Evolutionary conservation across 768 basidiomycete species (phyloP), one percentile per base, ranked within the genome.

Genomic region (Boletus sensibilis): DNA sequence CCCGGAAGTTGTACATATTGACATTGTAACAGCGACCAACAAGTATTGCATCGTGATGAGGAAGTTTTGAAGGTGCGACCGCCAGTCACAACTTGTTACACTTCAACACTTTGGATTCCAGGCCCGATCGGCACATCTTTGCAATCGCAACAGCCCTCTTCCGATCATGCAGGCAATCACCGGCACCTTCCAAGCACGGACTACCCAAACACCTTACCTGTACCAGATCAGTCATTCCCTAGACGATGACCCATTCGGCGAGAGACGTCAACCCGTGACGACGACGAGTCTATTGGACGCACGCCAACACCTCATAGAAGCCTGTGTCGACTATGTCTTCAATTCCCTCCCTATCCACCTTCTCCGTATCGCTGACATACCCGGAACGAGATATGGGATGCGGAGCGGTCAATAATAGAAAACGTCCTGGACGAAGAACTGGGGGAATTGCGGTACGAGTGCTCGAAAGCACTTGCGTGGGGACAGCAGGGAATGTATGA

Each of bases 221-320:
- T 40, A 51, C 18, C 58, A 57, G 34, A 42, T 58, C 50, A 58
- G 55, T 20, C 40, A 59, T 23, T 40, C 44, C 9, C 34, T 34
- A 27, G 50, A 52, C 18, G 58, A 59, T 33, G 55, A 59, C n/a
- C 58, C 56, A 11, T 59, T 59, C 34, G 34, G 44, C 39, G 49
- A 18, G 12, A 44, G 31, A 41, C 56, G 45, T 2, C 56, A 27
- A 18, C 46, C 45, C 6, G 5, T 52, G 13, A 35, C 4, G 37
- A 53, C 57, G 16, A 23, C 47, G 7, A 53, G 46, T 25, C 29
- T 45, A 11, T 44, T 51, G 14, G 47, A 49, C 2, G 46, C 51
- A 23, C 58, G 57, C 23, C 50, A 53, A 34, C 37, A 56, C 7
- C 56, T 57, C 53, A 13, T 42, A 12, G 56, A 42, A 2, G 38